Base-by-base conservation (phyloP, 1,284 basidiomycete species). In the Melampsora occidentalis region DNA sequence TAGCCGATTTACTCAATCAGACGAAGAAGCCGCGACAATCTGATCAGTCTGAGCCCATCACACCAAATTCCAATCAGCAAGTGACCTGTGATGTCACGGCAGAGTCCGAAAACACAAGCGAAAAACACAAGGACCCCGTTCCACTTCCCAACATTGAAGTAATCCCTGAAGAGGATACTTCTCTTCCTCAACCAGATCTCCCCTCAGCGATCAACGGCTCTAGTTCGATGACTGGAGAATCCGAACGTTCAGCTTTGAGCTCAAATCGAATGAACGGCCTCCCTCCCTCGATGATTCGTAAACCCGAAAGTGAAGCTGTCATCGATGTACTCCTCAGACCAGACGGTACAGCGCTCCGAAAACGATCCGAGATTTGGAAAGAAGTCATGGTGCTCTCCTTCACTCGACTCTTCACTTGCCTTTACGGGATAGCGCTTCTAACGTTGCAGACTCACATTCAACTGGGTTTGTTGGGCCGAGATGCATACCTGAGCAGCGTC, bases 391-490 rank as follows among this genome's bases (percentile, higher is more conserved):
- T 65, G n/a, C 28, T 73, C 20, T 90, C 93, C 1, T 88, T 96
- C 80, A 92, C 92, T 3, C 87, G 93, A 69, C 90, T 91, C n/a
- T 83, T 96, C 61, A 94, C 93, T 9, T 88, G 90, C 0, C 83
- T 95, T 22, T 96, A 96, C 83, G 88, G 91, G 3, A 87, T 89
- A 53, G 90, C 90, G 28, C 87, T 96, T 35, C 87, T 96, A 49
- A 87, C 90, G 2, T 86, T 96, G 12, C 87, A 94, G 78, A 94
- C 92, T 1, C 87, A 90, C 68, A 86, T 93, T 35, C 93, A 96
- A 82, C 87, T 96, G 57, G 91, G 89, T 67, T 83, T 94, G 6
- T 88, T 96, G 72, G 92, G 91, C n/a, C 87, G 93, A 1, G 86
- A 87, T 46, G 90, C 91, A 81, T 96, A 96, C 80, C 85, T 95